Conservation (phyloP, 495 filamentous ascomycete genomes). For the Massariosphaeria phaeospora region DNA sequence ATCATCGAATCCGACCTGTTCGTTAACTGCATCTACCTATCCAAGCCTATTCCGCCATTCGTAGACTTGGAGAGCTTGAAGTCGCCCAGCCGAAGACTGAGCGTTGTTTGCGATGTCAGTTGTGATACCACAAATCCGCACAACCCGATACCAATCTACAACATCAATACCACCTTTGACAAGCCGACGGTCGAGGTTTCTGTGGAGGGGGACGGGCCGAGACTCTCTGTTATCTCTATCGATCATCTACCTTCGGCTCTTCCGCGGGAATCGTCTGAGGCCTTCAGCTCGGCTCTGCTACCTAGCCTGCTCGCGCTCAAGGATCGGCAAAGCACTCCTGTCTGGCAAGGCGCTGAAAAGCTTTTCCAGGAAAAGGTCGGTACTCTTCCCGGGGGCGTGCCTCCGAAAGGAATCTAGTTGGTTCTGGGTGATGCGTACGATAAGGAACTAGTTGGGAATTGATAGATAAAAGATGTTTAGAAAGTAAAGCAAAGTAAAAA, state of each 20-base stretch:
- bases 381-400: constrained; percentile 51
- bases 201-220: constrained; percentile 21
- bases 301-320: constrained; percentile 75
- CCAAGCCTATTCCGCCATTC: constrained; percentile 63
- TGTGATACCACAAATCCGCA: constrained; percentile 53
- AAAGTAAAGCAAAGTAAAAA: too few species aligned
- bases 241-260: constrained; percentile 87
- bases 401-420: constrained; percentile 4
- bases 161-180: constrained; percentile 33
- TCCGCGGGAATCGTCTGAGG: constrained; percentile 80
- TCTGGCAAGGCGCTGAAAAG: constrained; percentile 80
- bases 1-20: constrained; percentile 77
- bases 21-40: constrained; percentile 64
- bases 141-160: constrained; percentile 69
- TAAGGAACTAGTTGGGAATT: background rate
- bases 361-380: constrained; percentile 81
- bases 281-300: constrained; percentile 74
- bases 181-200: constrained; percentile 47
- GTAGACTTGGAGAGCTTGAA: constrained; percentile 66
- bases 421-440: background rate
- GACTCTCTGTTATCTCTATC: constrained; percentile 49
- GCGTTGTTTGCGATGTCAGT: constrained; percentile 81
- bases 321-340: constrained; percentile 62
- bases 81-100: constrained; percentile 63
- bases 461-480: background rate